These are phyloP conservation scores for Hansenula sp. DNA, from an alignment of 1,139 yeast genomes.

Conservation along the genomic window DNA sequence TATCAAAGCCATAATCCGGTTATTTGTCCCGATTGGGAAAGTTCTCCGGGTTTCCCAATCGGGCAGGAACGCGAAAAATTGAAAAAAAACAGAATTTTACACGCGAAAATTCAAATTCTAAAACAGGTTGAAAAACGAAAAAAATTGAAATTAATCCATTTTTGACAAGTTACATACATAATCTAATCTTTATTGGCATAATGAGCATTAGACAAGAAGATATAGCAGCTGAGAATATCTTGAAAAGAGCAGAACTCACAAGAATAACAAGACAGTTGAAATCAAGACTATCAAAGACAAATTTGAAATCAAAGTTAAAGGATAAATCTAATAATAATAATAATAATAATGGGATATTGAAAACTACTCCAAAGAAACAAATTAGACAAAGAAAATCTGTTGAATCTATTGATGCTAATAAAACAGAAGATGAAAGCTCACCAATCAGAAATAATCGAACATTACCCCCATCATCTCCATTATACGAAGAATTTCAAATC, in stretches of 20 bases:
- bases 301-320: slow-evolving; percentile 24
- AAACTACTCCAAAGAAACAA: neutral
- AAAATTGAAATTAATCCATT: too few species aligned
- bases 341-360: neutral
- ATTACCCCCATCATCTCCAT: slow-evolving; percentile 23
- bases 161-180: neutral
- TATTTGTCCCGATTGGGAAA: too few species aligned
- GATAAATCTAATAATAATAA: neutral
- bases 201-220: slow-evolving; percentile 26
- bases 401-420: slow-evolving; percentile 19
- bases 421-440: slow-evolving; percentile 15
- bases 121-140: too few species aligned
- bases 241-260: slow-evolving; percentile 38
- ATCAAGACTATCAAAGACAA: slow-evolving; percentile 34
- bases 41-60: too few species aligned
- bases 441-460: slow-evolving; percentile 8
- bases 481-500: slow-evolving; percentile 15
- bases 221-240: slow-evolving; percentile 34
- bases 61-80: too few species aligned
- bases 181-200: too few species aligned
- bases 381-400: slow-evolving; percentile 9
- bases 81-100: too few species aligned
- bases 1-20: too few species aligned
- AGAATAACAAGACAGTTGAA: slow-evolving; percentile 37
- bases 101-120: too few species aligned